Evolutionary conservation across 2,329 filamentous ascomycete species (phyloP).

Genomic region (Geosmithia putterillii): DNA sequence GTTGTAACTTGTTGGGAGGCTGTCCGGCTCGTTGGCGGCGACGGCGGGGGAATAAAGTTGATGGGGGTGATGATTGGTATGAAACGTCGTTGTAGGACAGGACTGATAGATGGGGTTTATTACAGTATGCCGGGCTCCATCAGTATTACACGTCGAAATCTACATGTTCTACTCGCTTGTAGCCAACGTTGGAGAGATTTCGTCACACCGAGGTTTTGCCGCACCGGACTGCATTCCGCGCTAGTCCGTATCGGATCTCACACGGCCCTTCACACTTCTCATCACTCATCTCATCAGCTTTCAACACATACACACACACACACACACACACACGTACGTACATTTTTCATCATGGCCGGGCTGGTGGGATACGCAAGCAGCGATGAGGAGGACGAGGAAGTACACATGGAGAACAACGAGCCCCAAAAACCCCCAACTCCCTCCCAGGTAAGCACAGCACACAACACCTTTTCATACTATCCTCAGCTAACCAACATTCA

Average conservation of each 20-base stretch:
- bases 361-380: slow-evolving; percentile 40
- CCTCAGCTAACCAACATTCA: background rate
- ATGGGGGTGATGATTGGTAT: too few relatives aligned
- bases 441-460: background rate
- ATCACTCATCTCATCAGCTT: background rate
- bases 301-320: background rate
- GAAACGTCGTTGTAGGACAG: too few relatives aligned
- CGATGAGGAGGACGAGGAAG: slow-evolving; percentile 31
- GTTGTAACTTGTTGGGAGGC: too few relatives aligned
- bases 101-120: too few relatives aligned
- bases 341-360: slow-evolving; percentile 22
- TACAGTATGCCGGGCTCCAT: too few relatives aligned
- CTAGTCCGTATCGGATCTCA: slow-evolving; percentile 4
- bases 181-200: background rate
- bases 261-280: background rate
- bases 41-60: too few relatives aligned
- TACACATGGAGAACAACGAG: background rate
- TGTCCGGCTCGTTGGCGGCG: too few relatives aligned
- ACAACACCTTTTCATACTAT: background rate
- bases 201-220: slow-evolving; percentile 1
- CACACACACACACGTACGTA: background rate
- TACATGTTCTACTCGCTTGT: background rate
- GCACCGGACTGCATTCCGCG: background rate
- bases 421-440: background rate
- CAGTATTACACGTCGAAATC: too few relatives aligned